phyloP scores from a whole-genome alignment of 129 eudicot species.

The Solidago caesia region DNA sequence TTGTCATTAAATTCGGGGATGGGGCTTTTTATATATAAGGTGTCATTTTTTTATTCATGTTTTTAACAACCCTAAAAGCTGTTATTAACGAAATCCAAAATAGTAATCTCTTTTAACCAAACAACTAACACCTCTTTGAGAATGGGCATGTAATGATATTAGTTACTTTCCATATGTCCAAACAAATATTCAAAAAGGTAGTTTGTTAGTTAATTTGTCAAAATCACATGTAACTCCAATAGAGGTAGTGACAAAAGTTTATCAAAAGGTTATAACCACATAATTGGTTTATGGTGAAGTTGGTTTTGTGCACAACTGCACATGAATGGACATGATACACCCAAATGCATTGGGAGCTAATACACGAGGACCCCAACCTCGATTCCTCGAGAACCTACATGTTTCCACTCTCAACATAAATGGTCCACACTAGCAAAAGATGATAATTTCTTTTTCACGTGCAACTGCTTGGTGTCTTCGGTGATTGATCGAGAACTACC shows the following conservation, averaged over 20 bases:
- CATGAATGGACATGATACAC: not conserved
- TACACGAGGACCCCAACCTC: not conserved
- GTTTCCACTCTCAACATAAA: not conserved
- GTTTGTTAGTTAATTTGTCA: slow-evolving; percentile 2
- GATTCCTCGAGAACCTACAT: not conserved
- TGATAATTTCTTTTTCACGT: too few relatives aligned
- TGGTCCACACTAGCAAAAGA: too few relatives aligned
- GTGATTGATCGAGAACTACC: too few relatives aligned
- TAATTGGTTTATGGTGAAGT: not conserved
- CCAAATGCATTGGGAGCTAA: not conserved
- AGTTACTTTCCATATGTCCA: not conserved
- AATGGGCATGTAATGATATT: not conserved
- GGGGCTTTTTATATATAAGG: too few relatives aligned
- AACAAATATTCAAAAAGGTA: not conserved
- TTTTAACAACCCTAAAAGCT: too few relatives aligned
- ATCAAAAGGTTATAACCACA: not conserved
- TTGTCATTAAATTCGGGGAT: too few relatives aligned
- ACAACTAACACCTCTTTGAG: not conserved
- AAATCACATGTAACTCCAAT: not conserved
- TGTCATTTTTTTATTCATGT: too few relatives aligned
- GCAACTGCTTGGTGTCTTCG: too few relatives aligned
- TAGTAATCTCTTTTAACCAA: not conserved
- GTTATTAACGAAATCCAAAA: too few relatives aligned
- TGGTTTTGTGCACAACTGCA: not conserved
- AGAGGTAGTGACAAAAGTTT: not conserved